Base-by-base conservation (phyloP, 768 basidiomycete genomes). In the Tylopilus cervinicoccineus region DNA sequence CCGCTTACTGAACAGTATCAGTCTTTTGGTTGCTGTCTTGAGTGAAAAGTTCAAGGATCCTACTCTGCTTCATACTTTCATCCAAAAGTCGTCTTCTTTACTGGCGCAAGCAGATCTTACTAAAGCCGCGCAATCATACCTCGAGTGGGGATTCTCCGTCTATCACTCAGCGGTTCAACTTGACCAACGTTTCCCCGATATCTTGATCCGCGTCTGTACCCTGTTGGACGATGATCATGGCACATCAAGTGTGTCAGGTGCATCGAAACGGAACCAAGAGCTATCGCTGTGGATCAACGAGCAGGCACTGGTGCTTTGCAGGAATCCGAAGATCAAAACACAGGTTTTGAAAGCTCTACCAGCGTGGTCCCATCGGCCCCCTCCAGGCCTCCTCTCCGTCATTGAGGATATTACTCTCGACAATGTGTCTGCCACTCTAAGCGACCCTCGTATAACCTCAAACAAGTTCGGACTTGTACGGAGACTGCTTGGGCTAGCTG, bases 391-490 rank as follows among this genome's bases (percentile, higher is more conserved):
- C 24, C 60, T 68, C 6, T 64, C 70, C 9, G 53, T 79, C 23
- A 74, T 70, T 27, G 68, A 75, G 13, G 72, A 75, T 33, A 72
- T 81, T 44, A 70, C 75, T 13, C 56, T 74, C 2, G 66, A 73
- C 10, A 71, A 72, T 47, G 59, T 90, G 22, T 79, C 79, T 11
- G 60, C 64, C 4, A 73, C 83, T 31, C 73, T 93, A 24, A 73
- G 69, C 13, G 83, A 87, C 57, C 65, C 69, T 47, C 75, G 72
- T n/a, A 79, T 83, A 48, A 73, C 76, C 2, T 80, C 83, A 3
- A 87, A 84, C 63, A 92, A 89, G 62, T 92, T 93, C 62, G 77
- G 85, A 14, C 63, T 90, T 19, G 86, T 86, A 22, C 79, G 83
- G 26, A 77, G 77, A 41, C 66, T 93, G n/a, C 72, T 72, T 3